Evolutionary conservation across 441 rosid genomes (phyloP), one percentile per base, ranked within the genome.

Genomic region (Gossypium schwendimanii): DNA sequence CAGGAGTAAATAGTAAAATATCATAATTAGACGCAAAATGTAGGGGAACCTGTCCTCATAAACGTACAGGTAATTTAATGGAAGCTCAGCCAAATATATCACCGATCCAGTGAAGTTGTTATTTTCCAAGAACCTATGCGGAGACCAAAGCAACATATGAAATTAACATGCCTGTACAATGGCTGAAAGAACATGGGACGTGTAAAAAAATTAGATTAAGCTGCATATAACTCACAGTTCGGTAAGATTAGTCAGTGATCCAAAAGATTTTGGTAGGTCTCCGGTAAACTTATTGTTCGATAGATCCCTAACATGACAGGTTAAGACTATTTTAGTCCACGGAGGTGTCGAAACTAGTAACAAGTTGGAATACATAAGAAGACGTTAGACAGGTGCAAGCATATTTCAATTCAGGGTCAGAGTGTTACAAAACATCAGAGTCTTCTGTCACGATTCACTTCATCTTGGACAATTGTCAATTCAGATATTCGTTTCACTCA

Each of bases 31-130:
- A 12, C 50, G 63, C 70, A 67, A 59, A 71, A 74, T 44, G 63
- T 26, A n/a, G 39, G 26, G 14, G 73, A 74, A 62, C 62, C 20
- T 62, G 55, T 58, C 41, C 21, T 71, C 71, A 53, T 72, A 73
- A 76, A 82, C 87, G 28, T 88, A 96, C 99, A 96, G 84, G 81
- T 93, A 84, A 69, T 73, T 78, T 75, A 93, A 85, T 71, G 94
- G 90, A 79, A 96, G 96, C 76, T 84, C 79, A 50, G 97, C 77
- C 67, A 96, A 90, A 81, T 86, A 89, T 70, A 84, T 70, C 80
- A 96, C 91, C 26, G 99, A 94, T 86, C 99, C 99, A 12, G 97
- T 89, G 72, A 95, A 90, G 63, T 76, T 80, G 86, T 95, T 95
- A 75, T 82, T 88, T 91, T 86, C 96, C 83, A 95, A 83, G 87